phyloP scores from a whole-genome alignment of 129 eudicot species.

The Flaveria ramosissima region DNA sequence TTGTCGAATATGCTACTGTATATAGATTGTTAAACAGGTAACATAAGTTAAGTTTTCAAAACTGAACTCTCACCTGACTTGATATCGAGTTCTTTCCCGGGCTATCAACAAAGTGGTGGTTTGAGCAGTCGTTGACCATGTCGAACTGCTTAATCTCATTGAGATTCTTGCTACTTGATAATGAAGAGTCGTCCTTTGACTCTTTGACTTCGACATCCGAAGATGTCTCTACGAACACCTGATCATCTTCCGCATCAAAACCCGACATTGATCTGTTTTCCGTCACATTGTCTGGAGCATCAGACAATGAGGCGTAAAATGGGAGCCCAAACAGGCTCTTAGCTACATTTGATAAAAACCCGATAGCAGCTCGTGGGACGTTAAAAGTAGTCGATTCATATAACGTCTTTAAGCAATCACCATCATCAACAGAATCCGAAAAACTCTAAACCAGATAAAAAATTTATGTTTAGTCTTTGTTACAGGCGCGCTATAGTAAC shows the following conservation, averaged over 20 bases:
- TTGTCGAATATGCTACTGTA: background rate
- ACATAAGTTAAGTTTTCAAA: background rate
- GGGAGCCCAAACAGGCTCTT: slow-evolving; percentile 51
- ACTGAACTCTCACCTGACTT: slow-evolving; percentile 51
- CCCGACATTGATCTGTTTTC: slow-evolving; percentile 22
- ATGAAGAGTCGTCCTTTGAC: slow-evolving; percentile 7
- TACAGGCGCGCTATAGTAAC: background rate
- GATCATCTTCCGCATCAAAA: slow-evolving; percentile 35
- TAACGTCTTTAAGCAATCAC: slow-evolving; percentile 38
- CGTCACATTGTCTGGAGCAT: slow-evolving; percentile 25
- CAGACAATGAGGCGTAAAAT: slow-evolving; percentile 40
- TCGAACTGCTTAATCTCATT: slow-evolving; percentile 60
- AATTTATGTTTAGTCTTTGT: slow-evolving; percentile 1
- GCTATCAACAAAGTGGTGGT: slow-evolving; percentile 74
- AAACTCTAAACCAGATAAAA: slow-evolving; percentile 44
- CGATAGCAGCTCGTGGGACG: slow-evolving; percentile 65
- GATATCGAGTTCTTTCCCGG: slow-evolving; percentile 51
- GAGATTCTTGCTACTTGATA: slow-evolving; percentile 16
- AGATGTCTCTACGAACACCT: slow-evolving; percentile 31
- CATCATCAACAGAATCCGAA: slow-evolving; percentile 33
- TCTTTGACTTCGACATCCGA: slow-evolving; percentile 34
- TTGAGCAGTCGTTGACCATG: slow-evolving; percentile 65
- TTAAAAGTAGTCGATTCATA: slow-evolving; percentile 36
- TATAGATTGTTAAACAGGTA: background rate
- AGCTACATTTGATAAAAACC: slow-evolving; percentile 53